These are phyloP conservation scores for Nicotiana obtusifolia DNA, from an alignment of 257 asterid species.

Conservation along the genomic window DNA sequence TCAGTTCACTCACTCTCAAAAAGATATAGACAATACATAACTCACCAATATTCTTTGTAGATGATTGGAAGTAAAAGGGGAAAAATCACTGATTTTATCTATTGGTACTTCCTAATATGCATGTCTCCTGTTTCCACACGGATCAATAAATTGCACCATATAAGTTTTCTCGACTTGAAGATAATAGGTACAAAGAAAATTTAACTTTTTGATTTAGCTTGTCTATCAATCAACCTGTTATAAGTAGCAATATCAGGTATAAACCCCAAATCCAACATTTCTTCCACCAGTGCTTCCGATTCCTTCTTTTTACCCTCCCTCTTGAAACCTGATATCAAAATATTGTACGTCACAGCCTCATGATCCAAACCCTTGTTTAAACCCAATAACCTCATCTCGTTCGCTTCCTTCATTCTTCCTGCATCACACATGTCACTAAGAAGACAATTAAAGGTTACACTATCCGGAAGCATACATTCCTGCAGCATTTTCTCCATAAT, in stretches of 20 bases:
- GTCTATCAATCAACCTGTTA: constrained; percentile 60
- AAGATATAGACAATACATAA: background rate
- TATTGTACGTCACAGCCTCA: constrained; percentile 68
- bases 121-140: background rate
- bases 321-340: constrained; percentile 58
- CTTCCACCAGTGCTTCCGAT: constrained; percentile 66
- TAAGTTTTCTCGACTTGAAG: background rate
- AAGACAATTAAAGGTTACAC: constrained; percentile 74
- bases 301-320: constrained; percentile 70
- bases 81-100: background rate
- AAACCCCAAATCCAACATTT: constrained; percentile 85
- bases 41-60: background rate
- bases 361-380: constrained; percentile 54
- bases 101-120: background rate
- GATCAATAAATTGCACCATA: background rate
- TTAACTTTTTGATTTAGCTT: constrained; percentile 32
- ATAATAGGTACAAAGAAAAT: background rate
- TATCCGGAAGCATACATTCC: constrained; percentile 52
- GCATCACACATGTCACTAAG: constrained; percentile 56
- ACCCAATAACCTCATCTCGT: constrained; percentile 68
- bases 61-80: background rate
- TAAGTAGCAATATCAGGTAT: constrained; percentile 73
- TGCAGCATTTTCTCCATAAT: constrained; percentile 54
- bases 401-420: constrained; percentile 62
- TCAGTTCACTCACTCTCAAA: background rate